Evolutionary conservation across 2,329 filamentous ascomycete genomes (phyloP).

Genomic region (Cytospora piceae): DNA sequence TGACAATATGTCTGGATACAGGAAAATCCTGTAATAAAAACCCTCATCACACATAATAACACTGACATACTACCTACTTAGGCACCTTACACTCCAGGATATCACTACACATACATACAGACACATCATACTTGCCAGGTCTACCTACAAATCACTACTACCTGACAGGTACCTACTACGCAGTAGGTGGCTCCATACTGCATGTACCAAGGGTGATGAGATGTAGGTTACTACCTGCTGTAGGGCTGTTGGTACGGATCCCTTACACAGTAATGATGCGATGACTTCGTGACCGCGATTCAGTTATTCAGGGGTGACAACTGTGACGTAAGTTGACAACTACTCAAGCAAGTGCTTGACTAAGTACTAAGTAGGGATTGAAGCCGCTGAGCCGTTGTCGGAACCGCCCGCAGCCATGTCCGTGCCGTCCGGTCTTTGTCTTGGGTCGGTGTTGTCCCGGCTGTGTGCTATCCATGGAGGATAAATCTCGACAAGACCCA

Average conservation of each 20-base stretch:
- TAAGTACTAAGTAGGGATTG: not conserved
- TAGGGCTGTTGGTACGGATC: not conserved
- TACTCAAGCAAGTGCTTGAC: not conserved
- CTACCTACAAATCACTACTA: too few relatives aligned
- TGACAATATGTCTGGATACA: not conserved
- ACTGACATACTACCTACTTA: too few relatives aligned
- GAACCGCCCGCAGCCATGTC: not conserved
- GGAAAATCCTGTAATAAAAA: not conserved
- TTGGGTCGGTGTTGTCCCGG: not conserved
- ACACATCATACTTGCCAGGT: not conserved
- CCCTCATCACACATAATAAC: too few relatives aligned
- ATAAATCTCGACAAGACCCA: not conserved
- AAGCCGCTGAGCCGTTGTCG: not conserved
- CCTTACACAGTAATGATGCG: not conserved
- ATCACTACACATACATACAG: too few relatives aligned
- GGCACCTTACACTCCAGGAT: too few relatives aligned
- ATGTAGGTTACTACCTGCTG: not conserved
- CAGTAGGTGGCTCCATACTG: too few relatives aligned
- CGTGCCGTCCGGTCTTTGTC: not conserved
- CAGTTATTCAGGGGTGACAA: not conserved
- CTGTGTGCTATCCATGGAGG: not conserved
- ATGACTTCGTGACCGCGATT: not conserved
- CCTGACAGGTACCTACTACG: too few relatives aligned
- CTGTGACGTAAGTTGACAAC: not conserved
- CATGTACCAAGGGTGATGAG: too few relatives aligned